phyloP scores from a whole-genome alignment of 2,329 filamentous ascomycete species.

The Verticillium albo-atrum region DNA sequence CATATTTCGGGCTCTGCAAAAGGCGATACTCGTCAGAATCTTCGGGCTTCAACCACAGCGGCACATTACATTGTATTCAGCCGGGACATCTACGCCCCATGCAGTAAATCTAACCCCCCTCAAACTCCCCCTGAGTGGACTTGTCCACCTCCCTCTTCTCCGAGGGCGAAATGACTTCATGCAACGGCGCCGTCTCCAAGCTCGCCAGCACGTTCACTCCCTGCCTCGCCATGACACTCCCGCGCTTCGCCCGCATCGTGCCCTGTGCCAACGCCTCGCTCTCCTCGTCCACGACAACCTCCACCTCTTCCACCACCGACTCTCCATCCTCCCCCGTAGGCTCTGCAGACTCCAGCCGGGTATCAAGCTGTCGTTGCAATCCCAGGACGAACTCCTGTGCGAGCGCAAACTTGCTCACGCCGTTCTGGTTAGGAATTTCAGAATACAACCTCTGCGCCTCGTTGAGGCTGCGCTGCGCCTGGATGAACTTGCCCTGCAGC shows the following conservation, averaged over 20 bases:
- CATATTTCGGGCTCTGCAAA: no score
- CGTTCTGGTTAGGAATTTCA: slow-evolving; percentile 42
- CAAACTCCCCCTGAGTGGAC: slow-evolving; percentile 14
- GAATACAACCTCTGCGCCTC: slow-evolving; percentile 58
- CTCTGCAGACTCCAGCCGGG: slow-evolving; percentile 32
- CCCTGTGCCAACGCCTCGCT: slow-evolving; percentile 48
- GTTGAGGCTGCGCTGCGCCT: slow-evolving; percentile 73
- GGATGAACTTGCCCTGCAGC: slow-evolving; percentile 67
- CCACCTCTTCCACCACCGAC: slow-evolving; percentile 26
- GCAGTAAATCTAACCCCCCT: slow-evolving; percentile 3
- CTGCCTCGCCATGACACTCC: slow-evolving; percentile 47
- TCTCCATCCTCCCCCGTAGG: slow-evolving; percentile 17
- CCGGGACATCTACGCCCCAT: background rate
- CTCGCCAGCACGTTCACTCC: slow-evolving; percentile 22
- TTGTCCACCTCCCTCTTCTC: slow-evolving; percentile 7
- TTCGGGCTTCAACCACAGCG: no score
- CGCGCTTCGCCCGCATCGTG: slow-evolving; percentile 42
- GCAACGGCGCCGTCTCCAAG: slow-evolving; percentile 49
- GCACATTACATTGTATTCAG: background rate
- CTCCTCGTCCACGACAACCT: slow-evolving; percentile 41
- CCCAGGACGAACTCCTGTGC: slow-evolving; percentile 49
- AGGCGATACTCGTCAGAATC: no score
- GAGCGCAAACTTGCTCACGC: slow-evolving; percentile 43
- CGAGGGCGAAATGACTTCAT: slow-evolving; percentile 10
- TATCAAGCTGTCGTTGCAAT: slow-evolving; percentile 45